These are phyloP conservation scores for Lactarius tabidus DNA, from an alignment of 768 basidiomycete species.

Conservation along the genomic window DNA sequence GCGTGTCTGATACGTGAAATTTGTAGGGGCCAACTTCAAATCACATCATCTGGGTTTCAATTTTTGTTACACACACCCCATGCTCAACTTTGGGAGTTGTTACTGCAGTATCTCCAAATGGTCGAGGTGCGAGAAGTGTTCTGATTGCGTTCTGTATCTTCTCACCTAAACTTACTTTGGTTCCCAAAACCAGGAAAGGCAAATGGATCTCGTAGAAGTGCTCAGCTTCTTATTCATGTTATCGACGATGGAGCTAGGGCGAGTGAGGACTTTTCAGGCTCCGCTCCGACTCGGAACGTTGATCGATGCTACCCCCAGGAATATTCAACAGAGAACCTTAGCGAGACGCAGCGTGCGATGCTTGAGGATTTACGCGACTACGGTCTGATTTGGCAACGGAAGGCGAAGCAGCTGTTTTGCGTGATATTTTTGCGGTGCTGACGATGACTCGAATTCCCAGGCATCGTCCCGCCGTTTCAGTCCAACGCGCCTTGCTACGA, in stretches of 20 bases:
- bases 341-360: conserved; percentile 78
- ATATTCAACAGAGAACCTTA: conserved; percentile 80
- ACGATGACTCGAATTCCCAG: conserved; percentile 39
- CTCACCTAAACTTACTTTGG: neutral
- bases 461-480: conserved; percentile 77
- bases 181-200: conserved; percentile 56
- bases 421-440: neutral
- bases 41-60: conserved; percentile 94
- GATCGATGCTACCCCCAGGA: conserved; percentile 48
- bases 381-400: conserved; percentile 86
- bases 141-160: neutral
- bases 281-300: conserved; percentile 12
- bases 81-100: conserved; percentile 90
- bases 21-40: conserved; percentile 61
- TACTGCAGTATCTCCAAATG: conserved; percentile 85
- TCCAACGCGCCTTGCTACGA: conserved; percentile 93
- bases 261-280: conserved; percentile 46
- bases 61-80: conserved; percentile 94
- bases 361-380: conserved; percentile 91
- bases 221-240: conserved; percentile 95
- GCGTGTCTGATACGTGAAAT: conserved; percentile 12
- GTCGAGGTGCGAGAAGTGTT: conserved; percentile 56
- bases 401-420: conserved; percentile 38
- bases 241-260: conserved; percentile 91
- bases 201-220: conserved; percentile 91